phyloP scores from a whole-genome alignment of 495 filamentous ascomycete species.

The Hypoxylon lenormandii region DNA sequence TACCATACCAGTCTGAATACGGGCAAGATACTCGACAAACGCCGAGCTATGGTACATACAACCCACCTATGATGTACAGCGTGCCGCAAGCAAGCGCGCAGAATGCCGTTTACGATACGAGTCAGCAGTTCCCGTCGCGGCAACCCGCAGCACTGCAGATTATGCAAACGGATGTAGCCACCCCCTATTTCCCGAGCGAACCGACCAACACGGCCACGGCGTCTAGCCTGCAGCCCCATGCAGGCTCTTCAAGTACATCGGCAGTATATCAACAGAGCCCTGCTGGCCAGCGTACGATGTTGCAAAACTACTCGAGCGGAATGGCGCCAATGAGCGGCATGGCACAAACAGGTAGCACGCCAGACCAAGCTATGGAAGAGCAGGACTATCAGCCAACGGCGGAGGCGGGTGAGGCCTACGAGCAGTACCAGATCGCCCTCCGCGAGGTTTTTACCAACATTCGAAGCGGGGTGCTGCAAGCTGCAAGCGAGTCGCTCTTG shows the following conservation, averaged over 20 bases:
- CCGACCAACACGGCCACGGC: slow-evolving; percentile 72
- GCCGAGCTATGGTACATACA: slow-evolving; percentile 63
- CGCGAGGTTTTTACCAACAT: slow-evolving; percentile 80
- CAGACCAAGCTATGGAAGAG: slow-evolving; percentile 51
- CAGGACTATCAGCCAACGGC: slow-evolving; percentile 36
- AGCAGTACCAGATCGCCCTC: slow-evolving; percentile 77
- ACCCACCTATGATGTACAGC: slow-evolving; percentile 79
- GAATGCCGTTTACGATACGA: slow-evolving; percentile 78
- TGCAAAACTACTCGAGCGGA: slow-evolving; percentile 60
- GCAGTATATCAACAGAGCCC: slow-evolving; percentile 64
- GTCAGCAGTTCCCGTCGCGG: slow-evolving; percentile 81
- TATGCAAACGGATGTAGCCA: slow-evolving; percentile 71
- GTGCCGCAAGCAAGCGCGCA: slow-evolving; percentile 75
- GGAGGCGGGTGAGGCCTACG: slow-evolving; percentile 74
- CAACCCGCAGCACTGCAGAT: slow-evolving; percentile 85
- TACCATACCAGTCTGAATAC: slow-evolving; percentile 69
- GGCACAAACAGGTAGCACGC: slow-evolving; percentile 51
- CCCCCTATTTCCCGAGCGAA: slow-evolving; percentile 84
- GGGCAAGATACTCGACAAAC: slow-evolving; percentile 64
- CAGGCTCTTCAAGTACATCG: slow-evolving; percentile 55
- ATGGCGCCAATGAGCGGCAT: slow-evolving; percentile 59
- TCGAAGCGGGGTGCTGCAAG: slow-evolving; percentile 75
- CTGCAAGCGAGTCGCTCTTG: slow-evolving; percentile 78
- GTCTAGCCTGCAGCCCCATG: slow-evolving; percentile 57
- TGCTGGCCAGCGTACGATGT: slow-evolving; percentile 52